Percentiles rank a stretch among this genome's conserved stretches.
Evolutionary conservation across 805 yeast genomes (phyloP).

Genomic region (Wickerhamia fluorescens): DNA sequence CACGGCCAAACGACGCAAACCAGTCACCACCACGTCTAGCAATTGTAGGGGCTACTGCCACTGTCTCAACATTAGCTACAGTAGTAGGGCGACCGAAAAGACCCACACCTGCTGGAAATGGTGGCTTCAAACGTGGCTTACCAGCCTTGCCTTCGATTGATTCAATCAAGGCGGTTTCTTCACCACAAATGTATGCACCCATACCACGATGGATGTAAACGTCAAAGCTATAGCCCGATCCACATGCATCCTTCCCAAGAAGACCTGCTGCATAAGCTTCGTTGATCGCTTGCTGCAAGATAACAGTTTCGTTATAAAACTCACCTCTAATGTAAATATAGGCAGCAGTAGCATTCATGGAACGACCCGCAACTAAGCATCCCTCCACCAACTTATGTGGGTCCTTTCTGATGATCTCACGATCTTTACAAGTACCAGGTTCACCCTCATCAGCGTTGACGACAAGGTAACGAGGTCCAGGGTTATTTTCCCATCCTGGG

Average conservation of each 20-base stretch:
- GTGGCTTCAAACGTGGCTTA: constrained; percentile 89
- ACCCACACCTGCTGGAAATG: constrained; percentile 93
- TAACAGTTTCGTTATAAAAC: constrained; percentile 73
- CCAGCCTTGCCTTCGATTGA: constrained; percentile 90
- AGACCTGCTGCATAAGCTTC: constrained; percentile 80
- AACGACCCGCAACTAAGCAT: constrained; percentile 83
- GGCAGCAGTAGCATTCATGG: constrained; percentile 91
- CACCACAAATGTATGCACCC: constrained; percentile 93
- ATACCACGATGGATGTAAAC: constrained; percentile 83
- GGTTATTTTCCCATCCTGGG: constrained; percentile 89
- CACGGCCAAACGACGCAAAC: constrained; percentile 81
- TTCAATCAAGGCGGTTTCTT: constrained; percentile 85
- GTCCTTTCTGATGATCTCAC: constrained; percentile 86
- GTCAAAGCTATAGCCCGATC: constrained; percentile 79
- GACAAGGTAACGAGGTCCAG: constrained; percentile 83
- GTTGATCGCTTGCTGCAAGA: constrained; percentile 74
- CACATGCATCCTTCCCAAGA: constrained; percentile 81
- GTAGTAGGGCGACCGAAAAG: constrained; percentile 87
- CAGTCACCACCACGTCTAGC: constrained; percentile 84
- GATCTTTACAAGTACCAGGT: constrained; percentile 90
- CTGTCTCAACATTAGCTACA: constrained; percentile 87
- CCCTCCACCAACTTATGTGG: constrained; percentile 91
- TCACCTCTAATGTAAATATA: constrained; percentile 89
- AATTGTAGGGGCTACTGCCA: constrained; percentile 84
- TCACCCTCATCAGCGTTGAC: constrained; percentile 94